Percentiles rank a stretch among this genome's conserved stretches.
Conservation (phyloP, 169 alveolate genomes). For the Plasmodium knowlesi region DNA sequence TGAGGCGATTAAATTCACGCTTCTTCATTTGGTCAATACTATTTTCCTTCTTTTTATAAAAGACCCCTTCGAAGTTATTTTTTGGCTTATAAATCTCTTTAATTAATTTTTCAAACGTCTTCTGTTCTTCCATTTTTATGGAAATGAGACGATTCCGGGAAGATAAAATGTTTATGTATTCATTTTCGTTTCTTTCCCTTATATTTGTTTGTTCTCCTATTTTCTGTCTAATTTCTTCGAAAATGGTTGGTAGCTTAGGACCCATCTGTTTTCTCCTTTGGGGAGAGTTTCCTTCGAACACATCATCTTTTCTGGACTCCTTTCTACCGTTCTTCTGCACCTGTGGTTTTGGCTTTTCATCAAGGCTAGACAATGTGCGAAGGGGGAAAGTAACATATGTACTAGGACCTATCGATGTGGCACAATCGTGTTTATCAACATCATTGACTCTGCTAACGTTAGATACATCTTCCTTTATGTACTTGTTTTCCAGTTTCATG, state of each 20-base stretch:
- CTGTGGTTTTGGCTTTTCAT: not conserved
- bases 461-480: not conserved
- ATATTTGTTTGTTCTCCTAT: not conserved
- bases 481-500: not conserved
- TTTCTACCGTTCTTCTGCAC: not conserved
- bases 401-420: not conserved
- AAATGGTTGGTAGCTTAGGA: conserved; percentile 34
- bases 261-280: conserved; percentile 18
- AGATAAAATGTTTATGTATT: conserved; percentile 39
- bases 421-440: not conserved
- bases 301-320: not conserved
- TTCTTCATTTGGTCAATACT: conserved; percentile 9
- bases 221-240: conserved; percentile 44
- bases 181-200: conserved; percentile 26
- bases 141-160: conserved; percentile 28
- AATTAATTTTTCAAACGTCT: conserved; percentile 33
- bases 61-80: conserved; percentile 75
- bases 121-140: conserved; percentile 55
- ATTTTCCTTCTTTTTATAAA: conserved; percentile 19
- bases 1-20: not conserved
- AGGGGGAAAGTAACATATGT: not conserved
- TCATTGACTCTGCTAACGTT: not conserved
- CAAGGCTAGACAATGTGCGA: not conserved
- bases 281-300: not conserved
- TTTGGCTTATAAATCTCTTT: conserved; percentile 53